Base-by-base conservation (phyloP, 805 yeast species). In the Suhomyces canberraensis region DNA sequence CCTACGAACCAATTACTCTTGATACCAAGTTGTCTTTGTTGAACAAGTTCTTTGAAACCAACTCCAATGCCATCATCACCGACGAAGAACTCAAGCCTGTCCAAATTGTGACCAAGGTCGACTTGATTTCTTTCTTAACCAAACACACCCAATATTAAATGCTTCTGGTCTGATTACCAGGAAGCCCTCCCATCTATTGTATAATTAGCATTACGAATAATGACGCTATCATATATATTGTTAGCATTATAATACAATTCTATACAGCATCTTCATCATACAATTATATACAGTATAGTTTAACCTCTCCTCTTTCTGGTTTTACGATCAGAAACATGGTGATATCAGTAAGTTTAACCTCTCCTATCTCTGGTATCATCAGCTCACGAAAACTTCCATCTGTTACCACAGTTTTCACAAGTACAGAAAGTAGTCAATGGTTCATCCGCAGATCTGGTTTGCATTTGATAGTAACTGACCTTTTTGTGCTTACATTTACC, bases 351-450 rank as follows among this genome's bases (percentile, higher is more conserved):
- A n/a, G n/a, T n/a, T n/a, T n/a, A n/a, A n/a, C n/a, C n/a, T n/a
- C n/a, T n/a, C n/a, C n/a, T n/a, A n/a, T n/a, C n/a, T n/a, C n/a
- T n/a, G n/a, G n/a, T n/a, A n/a, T n/a, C n/a, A n/a, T n/a, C n/a
- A n/a, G 27, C 7, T 32, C 60, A 90, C 21, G 95, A 85, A 58
- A 93, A 93, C 64, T 93, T 93, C 98, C 98, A 93, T 62, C 98
- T 78, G 57, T 93, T 88, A 45, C 98, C 98, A 69, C 98, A 93
- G 47, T 79, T 87, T 55, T 90, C 97, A 69, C 98, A 93, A 3
- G 96, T 90, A 70, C 98, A 93, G 60, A 93, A 93, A 1, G 98
- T 93, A 6, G 98, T 93, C 54, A 93, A 76, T 41, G 98, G 98
- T 65, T 93, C 98, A 78, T 93, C 98, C 14, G 98, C 98, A 40